Evolutionary conservation across 2,329 filamentous ascomycete species (phyloP).

Genomic region (Cytospora schulzeri): DNA sequence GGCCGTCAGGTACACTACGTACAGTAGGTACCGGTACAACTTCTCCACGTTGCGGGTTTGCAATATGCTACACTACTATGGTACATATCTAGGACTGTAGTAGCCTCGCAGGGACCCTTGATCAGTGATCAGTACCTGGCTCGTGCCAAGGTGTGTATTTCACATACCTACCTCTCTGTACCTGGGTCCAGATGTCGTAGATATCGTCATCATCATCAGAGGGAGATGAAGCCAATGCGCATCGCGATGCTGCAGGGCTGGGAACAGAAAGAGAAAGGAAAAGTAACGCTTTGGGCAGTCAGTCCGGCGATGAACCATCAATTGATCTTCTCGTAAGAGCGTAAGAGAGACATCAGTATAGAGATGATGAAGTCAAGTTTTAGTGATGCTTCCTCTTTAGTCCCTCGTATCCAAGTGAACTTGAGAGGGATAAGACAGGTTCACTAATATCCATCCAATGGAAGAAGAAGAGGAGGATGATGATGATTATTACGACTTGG

Average conservation of each 20-base stretch:
- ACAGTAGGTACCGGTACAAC: conserved; percentile 21
- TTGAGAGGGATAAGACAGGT: background rate
- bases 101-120: conserved; percentile 13
- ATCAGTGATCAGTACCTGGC: background rate
- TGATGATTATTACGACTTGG: background rate
- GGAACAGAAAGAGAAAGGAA: background rate
- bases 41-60: conserved; percentile 7
- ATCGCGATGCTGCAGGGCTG: background rate
- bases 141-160: background rate
- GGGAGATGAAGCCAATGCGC: conserved; percentile 13
- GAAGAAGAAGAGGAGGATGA: too few relatives aligned
- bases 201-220: background rate
- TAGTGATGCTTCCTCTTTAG: background rate
- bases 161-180: background rate
- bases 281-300: background rate
- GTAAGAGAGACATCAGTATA: background rate
- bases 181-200: background rate
- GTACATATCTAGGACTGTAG: background rate
- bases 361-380: background rate
- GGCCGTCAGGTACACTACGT: conserved; percentile 4
- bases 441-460: too few relatives aligned
- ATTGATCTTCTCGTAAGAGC: background rate
- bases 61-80: too few relatives aligned
- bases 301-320: conserved; percentile 4
- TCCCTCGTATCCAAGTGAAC: background rate